Base-by-base conservation (phyloP, 306 rosid genomes). In the Astragalus glycyphyllos region DNA sequence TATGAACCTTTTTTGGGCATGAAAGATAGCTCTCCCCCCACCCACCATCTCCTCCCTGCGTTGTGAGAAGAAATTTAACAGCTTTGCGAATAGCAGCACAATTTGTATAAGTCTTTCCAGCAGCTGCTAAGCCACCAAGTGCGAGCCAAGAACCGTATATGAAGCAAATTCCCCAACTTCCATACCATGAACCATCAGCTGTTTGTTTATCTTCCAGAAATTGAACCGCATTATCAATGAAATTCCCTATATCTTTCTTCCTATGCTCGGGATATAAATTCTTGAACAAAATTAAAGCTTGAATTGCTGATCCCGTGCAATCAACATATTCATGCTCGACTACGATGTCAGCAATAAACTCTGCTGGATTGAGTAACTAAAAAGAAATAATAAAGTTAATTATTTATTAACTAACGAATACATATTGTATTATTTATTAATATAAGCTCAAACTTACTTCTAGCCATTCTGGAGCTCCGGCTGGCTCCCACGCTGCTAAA, bases 21-120 rank as follows among this genome's bases (percentile, higher is more conserved):
- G 89, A 90, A 41, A 84, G 79, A 60, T 85, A 84, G 34, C 93
- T 85, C 50, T 90, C 96, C 5, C 86, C 93, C 96, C 96, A 90
- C 0, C 96, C 96, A 41, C 96, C 96, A 16, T 90, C 79, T 0
- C 81, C 77, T 29, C 74, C 77, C 14, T 85, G 93, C 10, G 67
- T 26, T 11, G 32, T 32, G 15, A 90, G 87, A 17, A 90, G 72
- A 77, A 90, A 90, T 1, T 73, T 12, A 0, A 84, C 85, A 0
- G 73, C 89, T 65, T 72, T 90, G 9, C 88, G 84, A 35, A 85
- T 78, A 10, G 91, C 58, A 53, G 61, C 31, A 40, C 81, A 80
- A 16, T 81, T 72, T 49, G 55, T 34, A 47, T 73, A 90, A 31
- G 85, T 90, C 56, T 80, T 84, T 7, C 89, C 93, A 4, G 85